Base-by-base conservation (phyloP, 1,284 basidiomycete genomes). In the Leccinum pachyderme region DNA sequence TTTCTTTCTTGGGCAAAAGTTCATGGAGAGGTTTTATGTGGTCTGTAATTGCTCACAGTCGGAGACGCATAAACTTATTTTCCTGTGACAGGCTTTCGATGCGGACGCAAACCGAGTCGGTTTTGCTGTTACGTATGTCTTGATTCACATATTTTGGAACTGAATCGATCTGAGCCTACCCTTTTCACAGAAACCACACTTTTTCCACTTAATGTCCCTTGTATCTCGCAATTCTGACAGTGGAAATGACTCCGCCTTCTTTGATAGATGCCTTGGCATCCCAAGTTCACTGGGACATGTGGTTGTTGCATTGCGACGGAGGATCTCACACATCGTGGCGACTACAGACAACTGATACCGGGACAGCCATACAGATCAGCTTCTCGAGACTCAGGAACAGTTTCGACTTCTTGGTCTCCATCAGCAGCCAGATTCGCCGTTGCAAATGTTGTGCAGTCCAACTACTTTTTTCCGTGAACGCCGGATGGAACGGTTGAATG, bases 1-100 rank as follows among this genome's bases (percentile, higher is more conserved):
- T 43, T 70, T 68, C 52, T 44, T 57, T 13, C 7, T 72, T 2
- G 70, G 65, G 37, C 56, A 64, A 25, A 63, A 51, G 37, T 71
- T 72, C 47, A 59, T 68, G 50, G 58, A 72, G 56, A 68, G 59
- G 9, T 70, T 58, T 35, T 68, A 72, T 56, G 32, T 49, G 22
- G 61, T 67, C 29, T 47, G 59, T 58, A 13, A 31, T 5, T 39
- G 5, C 24, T 3, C 11, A 18, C 12, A n/a, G 18, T 22, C 18
- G 12, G 37, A 39, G 37, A 39, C 22, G 11, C 18, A 39, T 39
- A 39, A 22, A 7, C 24, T 25, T 3, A 44, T 25, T 25, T 15
- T 44, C 8, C 24, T 25, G 25, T 27, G 43, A 27, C 43, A 44
- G 43, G 43, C 25, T 44, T 25, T 44, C 43, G 43, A 44, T 8